phyloP scores from a whole-genome alignment of 495 filamentous ascomycete species.

The Podospora bellae-mahoneyi region DNA sequence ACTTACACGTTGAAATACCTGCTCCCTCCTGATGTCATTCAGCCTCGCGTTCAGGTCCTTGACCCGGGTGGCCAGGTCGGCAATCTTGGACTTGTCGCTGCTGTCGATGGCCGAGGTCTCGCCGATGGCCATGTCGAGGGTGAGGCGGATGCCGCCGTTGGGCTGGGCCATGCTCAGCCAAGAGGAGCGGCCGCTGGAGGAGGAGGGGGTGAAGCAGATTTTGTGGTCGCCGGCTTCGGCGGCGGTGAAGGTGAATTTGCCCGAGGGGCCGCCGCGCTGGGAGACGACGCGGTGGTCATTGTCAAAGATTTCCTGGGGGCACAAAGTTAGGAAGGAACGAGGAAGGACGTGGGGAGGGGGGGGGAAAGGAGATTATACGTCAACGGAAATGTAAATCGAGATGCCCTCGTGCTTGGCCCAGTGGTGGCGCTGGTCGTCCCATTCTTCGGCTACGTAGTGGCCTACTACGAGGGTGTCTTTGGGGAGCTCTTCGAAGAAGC shows the following conservation, averaged over 20 bases:
- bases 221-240: constrained; percentile 91
- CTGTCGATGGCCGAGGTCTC: constrained; percentile 94
- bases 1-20: constrained; percentile 92
- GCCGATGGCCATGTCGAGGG: constrained; percentile 89
- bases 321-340: constrained; percentile 4
- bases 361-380: constrained; percentile 48
- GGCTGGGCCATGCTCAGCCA: constrained; percentile 66
- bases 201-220: constrained; percentile 86
- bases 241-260: constrained; percentile 94
- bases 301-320: constrained; percentile 78
- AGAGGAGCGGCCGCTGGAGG: constrained; percentile 53
- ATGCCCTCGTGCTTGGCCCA: constrained; percentile 70
- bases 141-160: constrained; percentile 73
- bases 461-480: constrained; percentile 97
- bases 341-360: constrained; percentile 1
- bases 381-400: constrained; percentile 84
- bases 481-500: constrained; percentile 95
- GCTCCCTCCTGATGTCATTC: constrained; percentile 87
- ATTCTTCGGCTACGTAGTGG: constrained; percentile 80
- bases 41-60: constrained; percentile 84
- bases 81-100: constrained; percentile 88
- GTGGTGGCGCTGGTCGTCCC: constrained; percentile 58
- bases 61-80: constrained; percentile 85
- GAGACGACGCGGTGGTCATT: constrained; percentile 94
- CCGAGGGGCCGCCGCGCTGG: constrained; percentile 69